Percentiles rank a stretch among this genome's conserved stretches.
Evolutionary conservation across 1,139 yeast genomes (phyloP).

Genomic region (Pichia sp.): DNA sequence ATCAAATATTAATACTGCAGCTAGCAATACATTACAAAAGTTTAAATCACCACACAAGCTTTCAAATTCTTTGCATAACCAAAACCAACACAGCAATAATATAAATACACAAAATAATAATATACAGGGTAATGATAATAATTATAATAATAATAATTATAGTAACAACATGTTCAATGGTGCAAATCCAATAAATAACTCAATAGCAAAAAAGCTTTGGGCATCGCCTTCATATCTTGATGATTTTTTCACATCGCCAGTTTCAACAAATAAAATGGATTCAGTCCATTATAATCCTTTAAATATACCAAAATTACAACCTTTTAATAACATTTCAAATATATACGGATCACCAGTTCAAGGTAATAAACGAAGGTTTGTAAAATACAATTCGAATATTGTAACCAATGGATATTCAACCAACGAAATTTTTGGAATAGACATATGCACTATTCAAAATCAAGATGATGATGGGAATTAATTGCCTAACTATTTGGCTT

Average conservation of each 20-base stretch:
- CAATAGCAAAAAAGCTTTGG: constrained; percentile 27
- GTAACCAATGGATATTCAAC: constrained; percentile 24
- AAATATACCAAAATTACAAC: constrained; percentile 8
- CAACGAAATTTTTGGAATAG: constrained; percentile 30
- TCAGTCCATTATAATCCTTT: constrained; percentile 9
- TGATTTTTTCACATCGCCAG: constrained; percentile 60
- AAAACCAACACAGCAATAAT: background rate
- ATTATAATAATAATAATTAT: background rate
- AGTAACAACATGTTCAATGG: constrained; percentile 8
- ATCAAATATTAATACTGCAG: constrained; percentile 1
- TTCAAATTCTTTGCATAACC: constrained; percentile 5
- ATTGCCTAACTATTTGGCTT: too few relatives aligned
- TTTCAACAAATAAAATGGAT: constrained; percentile 1
- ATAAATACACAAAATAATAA: background rate
- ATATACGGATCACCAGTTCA: constrained; percentile 23
- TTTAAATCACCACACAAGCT: constrained; percentile 10
- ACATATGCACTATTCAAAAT: constrained; percentile 24
- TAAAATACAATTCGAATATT: background rate
- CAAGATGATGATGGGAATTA: too few relatives aligned
- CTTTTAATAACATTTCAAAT: background rate
- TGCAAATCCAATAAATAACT: constrained; percentile 1
- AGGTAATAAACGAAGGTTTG: constrained; percentile 1
- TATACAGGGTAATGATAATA: background rate
- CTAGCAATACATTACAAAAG: constrained; percentile 13
- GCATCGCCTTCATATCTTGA: constrained; percentile 62